Conservation (phyloP, 148 eudicot species). For the Vaccinium corymbosum region DNA sequence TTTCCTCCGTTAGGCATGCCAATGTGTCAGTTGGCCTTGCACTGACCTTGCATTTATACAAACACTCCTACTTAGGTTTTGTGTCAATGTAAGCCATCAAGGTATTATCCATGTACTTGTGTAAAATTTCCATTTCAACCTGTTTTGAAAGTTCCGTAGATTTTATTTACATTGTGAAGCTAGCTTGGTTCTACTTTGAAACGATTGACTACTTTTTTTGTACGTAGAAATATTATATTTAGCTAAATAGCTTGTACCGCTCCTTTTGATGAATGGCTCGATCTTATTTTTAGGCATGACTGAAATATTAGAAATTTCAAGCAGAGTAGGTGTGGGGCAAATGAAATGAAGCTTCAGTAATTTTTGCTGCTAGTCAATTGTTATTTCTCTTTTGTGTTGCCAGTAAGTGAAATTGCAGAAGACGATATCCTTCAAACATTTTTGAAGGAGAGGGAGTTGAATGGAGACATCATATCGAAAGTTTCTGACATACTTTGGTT, state of each 20-base stretch:
- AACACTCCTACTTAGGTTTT: not conserved
- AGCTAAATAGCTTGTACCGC: not conserved
- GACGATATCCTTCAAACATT: slow-evolving; percentile 24
- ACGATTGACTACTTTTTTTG: not conserved
- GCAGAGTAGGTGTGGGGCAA: not conserved
- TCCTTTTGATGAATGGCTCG: not conserved
- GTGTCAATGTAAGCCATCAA: not conserved
- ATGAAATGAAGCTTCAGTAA: not conserved
- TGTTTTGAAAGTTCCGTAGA: not conserved
- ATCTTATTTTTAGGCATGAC: not conserved
- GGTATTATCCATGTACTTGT: not conserved
- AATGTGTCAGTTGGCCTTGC: not conserved
- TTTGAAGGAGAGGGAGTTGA: slow-evolving; percentile 22
- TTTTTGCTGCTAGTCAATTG: slow-evolving; percentile 2
- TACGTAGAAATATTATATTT: not conserved
- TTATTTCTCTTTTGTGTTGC: not conserved
- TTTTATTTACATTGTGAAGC: not conserved
- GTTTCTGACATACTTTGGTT: slow-evolving; percentile 31
- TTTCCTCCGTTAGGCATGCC: not conserved
- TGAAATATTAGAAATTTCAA: not conserved
- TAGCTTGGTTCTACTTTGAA: not conserved
- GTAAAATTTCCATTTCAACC: not conserved
- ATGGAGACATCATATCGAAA: slow-evolving; percentile 26
- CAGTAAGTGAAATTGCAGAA: slow-evolving; percentile 22
- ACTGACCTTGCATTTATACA: not conserved